Conservation (phyloP, 2,329 filamentous ascomycete species). For the Ceratocystis harringtonii region DNA sequence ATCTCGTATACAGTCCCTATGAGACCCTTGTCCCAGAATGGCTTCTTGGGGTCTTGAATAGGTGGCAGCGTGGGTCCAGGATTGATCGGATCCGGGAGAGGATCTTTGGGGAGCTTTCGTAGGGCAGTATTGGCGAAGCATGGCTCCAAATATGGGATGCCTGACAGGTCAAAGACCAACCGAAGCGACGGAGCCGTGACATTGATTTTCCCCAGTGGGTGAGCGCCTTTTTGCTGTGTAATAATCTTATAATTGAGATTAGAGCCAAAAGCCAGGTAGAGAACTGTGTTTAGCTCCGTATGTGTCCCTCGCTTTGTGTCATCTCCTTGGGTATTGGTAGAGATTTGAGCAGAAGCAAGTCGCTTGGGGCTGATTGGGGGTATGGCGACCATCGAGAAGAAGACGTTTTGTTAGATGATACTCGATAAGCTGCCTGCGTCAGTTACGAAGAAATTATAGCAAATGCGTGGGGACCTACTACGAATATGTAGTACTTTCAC, state of each 20-base stretch:
- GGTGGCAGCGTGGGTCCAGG: constrained; percentile 15
- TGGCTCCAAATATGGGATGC: constrained; percentile 73
- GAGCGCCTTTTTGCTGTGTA: constrained; percentile 59
- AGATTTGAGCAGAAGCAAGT: constrained; percentile 24
- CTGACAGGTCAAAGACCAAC: constrained; percentile 73
- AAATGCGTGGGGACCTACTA: neutral
- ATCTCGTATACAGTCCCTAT: constrained; percentile 95
- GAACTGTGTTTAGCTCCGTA: constrained; percentile 34
- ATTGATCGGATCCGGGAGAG: constrained; percentile 21
- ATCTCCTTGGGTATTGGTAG: constrained; percentile 19
- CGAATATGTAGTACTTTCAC: neutral
- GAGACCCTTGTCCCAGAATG: constrained; percentile 61
- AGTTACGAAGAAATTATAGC: neutral
- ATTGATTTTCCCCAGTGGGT: constrained; percentile 64
- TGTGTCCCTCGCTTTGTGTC: constrained; percentile 1
- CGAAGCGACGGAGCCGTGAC: constrained; percentile 65
- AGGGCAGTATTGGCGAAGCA: constrained; percentile 75
- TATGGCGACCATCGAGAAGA: neutral
- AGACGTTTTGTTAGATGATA: neutral
- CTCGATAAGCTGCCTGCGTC: neutral
- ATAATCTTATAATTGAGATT: constrained; percentile 76
- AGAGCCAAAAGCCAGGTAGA: constrained; percentile 83
- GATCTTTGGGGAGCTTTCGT: constrained; percentile 36
- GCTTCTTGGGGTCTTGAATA: constrained; percentile 13
- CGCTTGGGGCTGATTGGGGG: constrained; percentile 26